A percentile compares a stretch with the other conserved stretches of the same genome.
Conservation (phyloP, 768 basidiomycete species). For the Tylopilus cervinicoccineus region DNA sequence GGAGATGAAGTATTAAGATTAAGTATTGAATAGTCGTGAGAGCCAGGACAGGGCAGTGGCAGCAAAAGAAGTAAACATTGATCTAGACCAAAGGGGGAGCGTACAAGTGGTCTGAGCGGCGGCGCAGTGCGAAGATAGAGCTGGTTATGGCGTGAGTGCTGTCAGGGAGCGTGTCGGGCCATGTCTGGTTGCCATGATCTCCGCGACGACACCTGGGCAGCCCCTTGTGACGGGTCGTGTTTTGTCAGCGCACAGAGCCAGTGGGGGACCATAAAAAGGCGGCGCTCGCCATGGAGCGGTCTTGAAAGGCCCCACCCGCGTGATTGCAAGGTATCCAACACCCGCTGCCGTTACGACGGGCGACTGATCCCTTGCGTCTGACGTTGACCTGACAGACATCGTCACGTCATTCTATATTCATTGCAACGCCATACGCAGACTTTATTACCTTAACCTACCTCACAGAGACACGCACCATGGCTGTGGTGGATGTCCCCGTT, state of each 20-base stretch:
- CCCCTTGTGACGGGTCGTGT: neutral
- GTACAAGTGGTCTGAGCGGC: neutral
- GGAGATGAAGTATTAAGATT: slow-evolving; percentile 53
- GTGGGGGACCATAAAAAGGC: slow-evolving; percentile 2
- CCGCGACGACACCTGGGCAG: slow-evolving; percentile 3
- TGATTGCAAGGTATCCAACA: slow-evolving; percentile 11
- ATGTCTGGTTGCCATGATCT: slow-evolving; percentile 1
- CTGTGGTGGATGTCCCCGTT: slow-evolving; percentile 18
- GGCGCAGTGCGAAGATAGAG: too few relatives aligned
- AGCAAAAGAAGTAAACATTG: slow-evolving; percentile 1
- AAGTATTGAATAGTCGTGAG: slow-evolving; percentile 41
- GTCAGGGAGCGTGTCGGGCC: too few relatives aligned
- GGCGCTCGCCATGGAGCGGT: neutral
- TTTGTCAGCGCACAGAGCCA: neutral
- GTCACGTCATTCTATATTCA: slow-evolving; percentile 21
- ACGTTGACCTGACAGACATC: slow-evolving; percentile 8
- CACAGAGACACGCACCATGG: slow-evolving; percentile 23
- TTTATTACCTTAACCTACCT: slow-evolving; percentile 34
- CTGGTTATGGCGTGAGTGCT: too few relatives aligned
- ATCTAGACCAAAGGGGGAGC: neutral
- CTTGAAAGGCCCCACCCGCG: neutral
- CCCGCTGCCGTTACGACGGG: slow-evolving; percentile 7
- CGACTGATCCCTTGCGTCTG: neutral
- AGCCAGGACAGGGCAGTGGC: slow-evolving; percentile 6
- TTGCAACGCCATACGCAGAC: slow-evolving; percentile 16